A percentile compares a stretch with the other conserved stretches of the same genome.
Conservation (phyloP, 1,139 yeast genomes). For the Geotrichum australiense region DNA sequence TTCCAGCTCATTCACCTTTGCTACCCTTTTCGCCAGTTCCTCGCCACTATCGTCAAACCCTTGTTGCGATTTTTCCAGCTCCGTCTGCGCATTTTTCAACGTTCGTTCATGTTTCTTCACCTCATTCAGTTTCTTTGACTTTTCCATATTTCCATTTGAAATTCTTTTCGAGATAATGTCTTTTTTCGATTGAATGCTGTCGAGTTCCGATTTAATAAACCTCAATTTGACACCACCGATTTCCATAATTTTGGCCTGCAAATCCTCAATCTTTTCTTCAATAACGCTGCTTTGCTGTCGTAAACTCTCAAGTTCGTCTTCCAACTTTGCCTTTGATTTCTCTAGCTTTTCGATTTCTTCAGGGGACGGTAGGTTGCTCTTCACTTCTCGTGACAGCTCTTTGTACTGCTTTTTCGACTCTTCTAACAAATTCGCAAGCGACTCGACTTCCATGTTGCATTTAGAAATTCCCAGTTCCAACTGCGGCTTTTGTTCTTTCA, state of each 20-base stretch:
- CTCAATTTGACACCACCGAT: constrained; percentile 87
- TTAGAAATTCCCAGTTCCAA: constrained; percentile 59
- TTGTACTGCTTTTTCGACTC: constrained; percentile 36
- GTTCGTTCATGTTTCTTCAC: constrained; percentile 47
- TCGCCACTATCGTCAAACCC: constrained; percentile 34
- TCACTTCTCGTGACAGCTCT: constrained; percentile 24
- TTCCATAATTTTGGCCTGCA: constrained; percentile 77
- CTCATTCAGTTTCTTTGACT: constrained; percentile 63
- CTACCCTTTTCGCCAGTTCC: constrained; percentile 22
- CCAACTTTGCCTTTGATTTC: constrained; percentile 37
- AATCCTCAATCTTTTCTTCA: constrained; percentile 49
- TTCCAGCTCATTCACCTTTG: constrained; percentile 22
- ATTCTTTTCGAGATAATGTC: constrained; percentile 55
- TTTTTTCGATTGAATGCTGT: constrained; percentile 61
- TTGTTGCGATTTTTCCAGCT: constrained; percentile 27
- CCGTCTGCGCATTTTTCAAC: constrained; percentile 39
- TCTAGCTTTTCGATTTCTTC: constrained; percentile 35
- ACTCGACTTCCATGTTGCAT: constrained; percentile 56
- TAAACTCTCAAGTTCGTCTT: constrained; percentile 40
- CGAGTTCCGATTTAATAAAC: constrained; percentile 75
- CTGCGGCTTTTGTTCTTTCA: constrained; percentile 63
- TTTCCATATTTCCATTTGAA: constrained; percentile 53
- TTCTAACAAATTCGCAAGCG: constrained; percentile 44
- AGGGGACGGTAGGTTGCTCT: constrained; percentile 22
- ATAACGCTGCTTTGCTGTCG: constrained; percentile 51